Base-by-base conservation (phyloP, 2,329 filamentous ascomycete genomes). In the Apiospora pterosperma region DNA sequence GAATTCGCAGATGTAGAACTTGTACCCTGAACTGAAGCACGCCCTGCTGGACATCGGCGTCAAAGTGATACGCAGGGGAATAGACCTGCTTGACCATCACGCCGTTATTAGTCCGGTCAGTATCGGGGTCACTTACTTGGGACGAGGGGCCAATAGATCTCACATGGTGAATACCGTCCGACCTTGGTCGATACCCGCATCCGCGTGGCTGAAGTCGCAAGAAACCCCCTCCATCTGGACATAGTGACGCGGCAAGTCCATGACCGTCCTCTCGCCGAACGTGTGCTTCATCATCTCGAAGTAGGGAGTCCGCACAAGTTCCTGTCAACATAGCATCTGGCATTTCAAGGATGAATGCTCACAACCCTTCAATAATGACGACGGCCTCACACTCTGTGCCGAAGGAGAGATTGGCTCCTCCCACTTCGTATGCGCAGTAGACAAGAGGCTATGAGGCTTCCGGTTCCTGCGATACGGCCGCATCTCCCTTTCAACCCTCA, bases 201-300 rank as follows among this genome's bases (percentile, higher is more conserved):
- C 76, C 4, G 71, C 63, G 62, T 82, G 78, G 39, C 64, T 76
- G 62, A 80, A 78, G 44, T 78, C 75, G 42, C 77, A 77, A 3
- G 77, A 72, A 21, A 82, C 77, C 0, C 80, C 80, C 5, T 81
- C 81, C 71, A 83, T 75, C n/a, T 74, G 74, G 1, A 84, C 73
- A 63, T 75, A 80, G 62, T 79, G 82, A 2, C 23, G 23, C 1
- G 76, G 69, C 1, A 74, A 68, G 16, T 78, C 76, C 69, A 78
- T 78, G 23, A 78, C 81, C 0, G 78, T 79, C 12, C 70, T 75
- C 64, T 82, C 77, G 3, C 81, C 81, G 68, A 84, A 83, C 66
- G 76, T 76, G 66, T 77, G 75, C 67, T 77, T 77, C 63, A 73
- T 69, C 14, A 73, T 78, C 62, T 71, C 74, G 63, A 80, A 81